A percentile compares a stretch with the other conserved stretches of the same genome.
phyloP scores from a whole-genome alignment of 768 basidiomycete species.

The Trametopsis cervina region DNA sequence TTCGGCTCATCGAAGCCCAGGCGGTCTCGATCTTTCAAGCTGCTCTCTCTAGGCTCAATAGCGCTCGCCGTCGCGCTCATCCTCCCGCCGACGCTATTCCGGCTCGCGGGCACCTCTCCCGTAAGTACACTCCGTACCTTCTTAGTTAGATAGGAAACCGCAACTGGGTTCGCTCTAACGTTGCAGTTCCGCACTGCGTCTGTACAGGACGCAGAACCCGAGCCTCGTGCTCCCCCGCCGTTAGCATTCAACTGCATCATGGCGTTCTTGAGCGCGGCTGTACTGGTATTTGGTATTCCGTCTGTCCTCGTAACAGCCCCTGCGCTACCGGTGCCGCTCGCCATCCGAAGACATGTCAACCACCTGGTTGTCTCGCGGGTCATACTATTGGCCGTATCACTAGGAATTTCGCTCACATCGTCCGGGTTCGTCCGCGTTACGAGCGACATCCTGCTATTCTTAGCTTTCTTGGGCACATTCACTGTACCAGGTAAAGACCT shows the following conservation, averaged over 20 bases:
- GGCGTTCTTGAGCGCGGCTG: constrained; percentile 39
- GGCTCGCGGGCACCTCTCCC: constrained; percentile 35
- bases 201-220: not conserved
- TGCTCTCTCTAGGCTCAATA: constrained; percentile 46
- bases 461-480: constrained; percentile 51
- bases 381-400: constrained; percentile 33
- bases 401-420: constrained; percentile 41
- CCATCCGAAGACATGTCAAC: constrained; percentile 31
- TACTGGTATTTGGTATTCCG: constrained; percentile 55
- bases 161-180: not conserved
- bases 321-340: constrained; percentile 40
- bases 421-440: constrained; percentile 30
- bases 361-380: constrained; percentile 39
- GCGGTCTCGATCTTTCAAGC: constrained; percentile 48
- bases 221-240: constrained; percentile 10
- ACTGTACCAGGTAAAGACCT: constrained; percentile 46
- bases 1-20: constrained; percentile 33
- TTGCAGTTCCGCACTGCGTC: constrained; percentile 1
- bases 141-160: not conserved
- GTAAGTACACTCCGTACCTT: constrained; percentile 27
- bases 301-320: constrained; percentile 51
- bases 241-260: constrained; percentile 27
- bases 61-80: constrained; percentile 41
- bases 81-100: constrained; percentile 47
- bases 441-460: constrained; percentile 42